Percentiles rank a stretch among this genome's conserved stretches.
phyloP scores from a whole-genome alignment of 2,329 filamentous ascomycete genomes.

The Sclerotinia trifoliorum region DNA sequence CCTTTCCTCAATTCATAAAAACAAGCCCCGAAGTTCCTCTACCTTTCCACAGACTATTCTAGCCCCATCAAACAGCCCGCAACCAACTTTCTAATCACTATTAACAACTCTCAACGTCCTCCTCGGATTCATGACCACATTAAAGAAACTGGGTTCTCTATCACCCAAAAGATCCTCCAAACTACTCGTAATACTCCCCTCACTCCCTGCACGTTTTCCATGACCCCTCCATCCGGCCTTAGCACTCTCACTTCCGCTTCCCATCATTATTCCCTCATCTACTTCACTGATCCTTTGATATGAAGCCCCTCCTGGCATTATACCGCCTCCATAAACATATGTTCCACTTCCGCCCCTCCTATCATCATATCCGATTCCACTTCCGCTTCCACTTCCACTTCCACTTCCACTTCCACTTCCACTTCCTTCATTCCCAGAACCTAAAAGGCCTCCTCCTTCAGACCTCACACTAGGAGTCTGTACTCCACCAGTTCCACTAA shows the following conservation, averaged over 20 bases:
- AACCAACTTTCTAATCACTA: slow-evolving; percentile 29
- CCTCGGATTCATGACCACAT: slow-evolving; percentile 65
- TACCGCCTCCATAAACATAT: slow-evolving; percentile 29
- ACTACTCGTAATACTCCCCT: slow-evolving; percentile 40
- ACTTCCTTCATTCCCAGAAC: slow-evolving; percentile 8
- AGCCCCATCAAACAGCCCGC: too few species aligned
- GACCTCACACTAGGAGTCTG: slow-evolving; percentile 17
- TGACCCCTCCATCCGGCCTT: slow-evolving; percentile 40
- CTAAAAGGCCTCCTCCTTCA: background rate
- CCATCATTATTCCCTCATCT: slow-evolving; percentile 29
- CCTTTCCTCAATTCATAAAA: background rate
- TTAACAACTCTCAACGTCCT: slow-evolving; percentile 70
- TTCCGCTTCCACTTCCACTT: slow-evolving; percentile 16
- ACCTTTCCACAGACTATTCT: background rate
- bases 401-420: slow-evolving; percentile 9
- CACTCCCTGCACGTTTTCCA: slow-evolving; percentile 4
- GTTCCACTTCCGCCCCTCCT: background rate
- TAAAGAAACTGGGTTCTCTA: slow-evolving; percentile 70
- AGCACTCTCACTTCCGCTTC: slow-evolving; percentile 18
- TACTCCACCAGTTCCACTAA: slow-evolving; percentile 18
- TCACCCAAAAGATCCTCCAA: slow-evolving; percentile 59
- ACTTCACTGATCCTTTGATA: slow-evolving; percentile 37
- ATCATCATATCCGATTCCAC: background rate
- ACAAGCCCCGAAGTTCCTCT: background rate
- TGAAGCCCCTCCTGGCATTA: slow-evolving; percentile 29